A percentile compares a stretch with the other conserved stretches of the same genome.
phyloP scores from a whole-genome alignment of 345 rosid genomes.

The Boechera retrofracta region DNA sequence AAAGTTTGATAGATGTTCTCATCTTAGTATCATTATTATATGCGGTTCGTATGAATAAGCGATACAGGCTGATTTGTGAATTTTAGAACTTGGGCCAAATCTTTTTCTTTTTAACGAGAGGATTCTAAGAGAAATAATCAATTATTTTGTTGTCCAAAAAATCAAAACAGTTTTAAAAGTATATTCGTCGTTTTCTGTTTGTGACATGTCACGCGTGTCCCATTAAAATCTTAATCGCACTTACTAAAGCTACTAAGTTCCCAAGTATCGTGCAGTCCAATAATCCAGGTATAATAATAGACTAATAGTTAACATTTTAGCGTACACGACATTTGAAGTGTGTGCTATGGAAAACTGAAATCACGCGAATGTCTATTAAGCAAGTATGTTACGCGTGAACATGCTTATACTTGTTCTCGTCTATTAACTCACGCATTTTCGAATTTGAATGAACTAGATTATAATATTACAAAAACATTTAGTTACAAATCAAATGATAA shows the following conservation, averaged over 20 bases:
- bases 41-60: conserved; percentile 15
- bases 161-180: conserved; percentile 25
- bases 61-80: background rate
- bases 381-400: background rate
- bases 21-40: conserved; percentile 10
- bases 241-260: conserved; percentile 37
- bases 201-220: conserved; percentile 42
- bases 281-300: background rate
- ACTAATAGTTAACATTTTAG: background rate
- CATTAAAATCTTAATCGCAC: conserved; percentile 37
- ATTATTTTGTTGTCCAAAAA: background rate
- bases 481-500: background rate
- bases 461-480: background rate
- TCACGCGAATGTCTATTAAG: background rate
- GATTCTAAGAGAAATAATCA: background rate
- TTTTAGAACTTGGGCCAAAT: background rate
- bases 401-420: background rate
- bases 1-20: conserved; percentile 24
- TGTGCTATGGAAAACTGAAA: background rate
- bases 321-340: conserved; percentile 36
- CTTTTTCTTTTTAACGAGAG: background rate
- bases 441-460: background rate
- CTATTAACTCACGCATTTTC: background rate
- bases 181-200: conserved; percentile 27
- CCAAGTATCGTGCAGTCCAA: conserved; percentile 40